Evolutionary conservation across 208 protist genomes (phyloP), one percentile per base, ranked within the genome.

Genomic region (Vickermania spadyakhi): DNA sequence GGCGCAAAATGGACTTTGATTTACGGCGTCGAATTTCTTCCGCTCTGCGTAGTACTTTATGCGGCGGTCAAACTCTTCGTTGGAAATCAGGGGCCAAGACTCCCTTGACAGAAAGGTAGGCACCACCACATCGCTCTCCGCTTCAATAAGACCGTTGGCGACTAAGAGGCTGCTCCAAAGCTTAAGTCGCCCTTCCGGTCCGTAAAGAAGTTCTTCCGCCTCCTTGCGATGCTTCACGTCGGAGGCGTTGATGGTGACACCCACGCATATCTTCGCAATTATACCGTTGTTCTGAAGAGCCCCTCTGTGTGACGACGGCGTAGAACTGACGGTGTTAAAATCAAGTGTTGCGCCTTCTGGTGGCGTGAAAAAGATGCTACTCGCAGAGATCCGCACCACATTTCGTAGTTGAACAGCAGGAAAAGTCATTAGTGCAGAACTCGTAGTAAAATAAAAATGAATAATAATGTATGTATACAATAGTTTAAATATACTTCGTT

Each of bases 281-380:
- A 88, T 55, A 0, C 85, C 85, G 50, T 86, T 78, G 51, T 66
- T 71, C 62, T 89, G 85, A 28, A 92, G 54, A 22, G 75, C 60
- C 0, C 64, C 61, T 18, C 85, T 75, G 58, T 92, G 85, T 30
- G 75, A 56, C 0, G 73, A 69, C 26, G 85, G 85, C 2, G 67
- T 70, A 3, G 54, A 71, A 66, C 71, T 81, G 4, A 92, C 42
- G 0, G 81, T 89, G 49, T 64, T 58, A 52, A 89, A 75, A 58
- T 88, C 77, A 0, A 92, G 52, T 21, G 60, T 41, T 50, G 70
- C 58, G 27, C 62, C 64, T 0, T 76, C 59, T 0, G 60, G 26
- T 0, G 79, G 72, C 2, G 60, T 31, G 18, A 92, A 75, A 29
- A 86, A 81, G 7, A 92, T 70, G 58, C 78, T 84, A 13, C 63